Evolutionary conservation across 352 stramenopile genomes (phyloP), one percentile per base, ranked within the genome.

Genomic region (Globisporangium apiculatum): DNA sequence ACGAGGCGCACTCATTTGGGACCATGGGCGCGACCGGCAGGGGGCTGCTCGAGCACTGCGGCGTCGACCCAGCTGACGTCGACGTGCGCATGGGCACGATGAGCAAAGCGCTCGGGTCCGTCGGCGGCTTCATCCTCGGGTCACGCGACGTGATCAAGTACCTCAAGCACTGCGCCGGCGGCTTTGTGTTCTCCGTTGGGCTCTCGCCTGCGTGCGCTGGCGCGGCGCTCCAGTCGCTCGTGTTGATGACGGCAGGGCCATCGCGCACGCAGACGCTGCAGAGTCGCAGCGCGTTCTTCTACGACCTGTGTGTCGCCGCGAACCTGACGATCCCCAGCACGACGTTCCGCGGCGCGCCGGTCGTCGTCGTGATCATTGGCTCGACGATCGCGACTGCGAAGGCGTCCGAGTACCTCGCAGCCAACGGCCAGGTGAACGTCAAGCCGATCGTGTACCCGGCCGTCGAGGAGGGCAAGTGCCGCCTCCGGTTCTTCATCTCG

Each of bases 361-460:
- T 92, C 15, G 77, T 92, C 1, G 79, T 91, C n/a, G 83, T 91
- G 45, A 83, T 86, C 56, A 79, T 90, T 48, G 83, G 83, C 17
- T 85, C 66, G 31, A 89, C 83, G n/a, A 87, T 92, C 48, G 76
- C 80, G 7, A 91, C 80, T 24, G 83, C 82, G 10, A 82, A 85
- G 62, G 76, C 75, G 24, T 92, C 83, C 46, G 76, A 88, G 59
- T 84, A 67, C 53, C 60, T 92, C 47, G 67, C 70, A 12, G 46
- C 68, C 15, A 68, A 86, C 36, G 70, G 59, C 43, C 64, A 83
- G 43, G 62, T 92, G 17, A 92, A 92, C 55, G 83, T 92, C 41
- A 95, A 91, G 61, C 81, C 85, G 7, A 92, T 91, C 53, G 83
- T 95, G 61, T 86, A 95, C 55, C 85, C 85, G 46, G 85, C 85